Conservation (phyloP, 2,329 filamentous ascomycete genomes). For the Ceratocystis cubensis region DNA sequence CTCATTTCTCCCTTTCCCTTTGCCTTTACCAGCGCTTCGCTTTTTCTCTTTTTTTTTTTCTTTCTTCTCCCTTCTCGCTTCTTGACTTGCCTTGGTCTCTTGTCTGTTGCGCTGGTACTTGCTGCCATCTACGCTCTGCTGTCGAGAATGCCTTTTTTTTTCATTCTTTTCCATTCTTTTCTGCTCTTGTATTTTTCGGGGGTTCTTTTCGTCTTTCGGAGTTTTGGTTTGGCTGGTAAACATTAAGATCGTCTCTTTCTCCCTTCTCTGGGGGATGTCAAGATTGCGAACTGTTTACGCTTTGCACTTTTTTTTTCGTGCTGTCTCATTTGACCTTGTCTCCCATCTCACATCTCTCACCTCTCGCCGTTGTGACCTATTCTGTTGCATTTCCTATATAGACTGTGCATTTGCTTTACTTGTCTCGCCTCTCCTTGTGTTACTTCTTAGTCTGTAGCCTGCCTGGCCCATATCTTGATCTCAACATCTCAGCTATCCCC, state of each 20-base stretch:
- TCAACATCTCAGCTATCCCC: too few relatives aligned
- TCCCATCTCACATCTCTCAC: too few relatives aligned
- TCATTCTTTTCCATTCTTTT: not conserved
- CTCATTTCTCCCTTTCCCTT: not conserved
- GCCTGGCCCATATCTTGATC: not conserved
- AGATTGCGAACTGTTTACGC: constrained; percentile 6
- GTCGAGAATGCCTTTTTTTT: not conserved
- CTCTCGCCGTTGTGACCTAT: too few relatives aligned
- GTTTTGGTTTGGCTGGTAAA: constrained; percentile 18
- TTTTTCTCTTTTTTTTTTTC: constrained; percentile 16
- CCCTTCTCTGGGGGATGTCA: constrained; percentile 7
- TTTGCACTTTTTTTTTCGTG: not conserved
- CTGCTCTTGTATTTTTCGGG: not conserved
- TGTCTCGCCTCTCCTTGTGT: not conserved
- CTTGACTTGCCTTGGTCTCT: not conserved
- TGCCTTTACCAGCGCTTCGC: constrained; percentile 4
- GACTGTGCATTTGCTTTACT: not conserved
- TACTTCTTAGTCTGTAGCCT: not conserved
- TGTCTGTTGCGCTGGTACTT: not conserved
- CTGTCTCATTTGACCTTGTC: too few relatives aligned
- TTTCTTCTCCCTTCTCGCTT: constrained; percentile 17
- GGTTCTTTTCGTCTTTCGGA: not conserved
- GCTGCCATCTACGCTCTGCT: not conserved
- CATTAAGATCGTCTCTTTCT: constrained; percentile 6
- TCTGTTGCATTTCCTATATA: not conserved